Evolutionary conservation across 345 rosid genomes (phyloP).

Genomic region (Viola odorata): DNA sequence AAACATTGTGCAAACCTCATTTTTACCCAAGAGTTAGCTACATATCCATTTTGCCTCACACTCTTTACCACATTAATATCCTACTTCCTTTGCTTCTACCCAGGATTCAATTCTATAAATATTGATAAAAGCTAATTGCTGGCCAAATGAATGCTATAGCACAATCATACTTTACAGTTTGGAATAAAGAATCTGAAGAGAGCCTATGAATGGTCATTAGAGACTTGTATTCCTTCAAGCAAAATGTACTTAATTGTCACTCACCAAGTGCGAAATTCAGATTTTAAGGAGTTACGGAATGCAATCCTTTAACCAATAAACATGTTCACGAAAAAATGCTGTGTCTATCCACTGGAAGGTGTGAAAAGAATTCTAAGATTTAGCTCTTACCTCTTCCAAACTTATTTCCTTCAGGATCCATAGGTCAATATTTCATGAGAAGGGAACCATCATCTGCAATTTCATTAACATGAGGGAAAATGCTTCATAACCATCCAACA

Average conservation of each 20-base stretch:
- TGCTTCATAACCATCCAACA: neutral
- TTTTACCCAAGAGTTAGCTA: neutral
- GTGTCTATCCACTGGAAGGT: neutral
- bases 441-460: constrained; percentile 36
- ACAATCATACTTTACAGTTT: neutral
- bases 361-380: neutral
- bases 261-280: too few species aligned
- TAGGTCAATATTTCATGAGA: constrained; percentile 28
- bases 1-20: neutral
- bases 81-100: neutral
- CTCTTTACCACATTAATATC: neutral
- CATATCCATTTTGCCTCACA: neutral
- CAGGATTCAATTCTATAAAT: neutral
- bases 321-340: neutral
- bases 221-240: neutral
- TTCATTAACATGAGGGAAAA: neutral
- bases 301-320: neutral
- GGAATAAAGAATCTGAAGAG: neutral
- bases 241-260: neutral
- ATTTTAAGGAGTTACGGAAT: neutral
- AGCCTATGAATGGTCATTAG: neutral
- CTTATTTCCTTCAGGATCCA: constrained; percentile 65
- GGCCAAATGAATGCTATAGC: neutral
- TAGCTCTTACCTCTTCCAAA: constrained; percentile 58
- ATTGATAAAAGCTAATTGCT: neutral